A percentile compares a stretch with the other conserved stretches of the same genome.
phyloP scores from a whole-genome alignment of 2,329 filamentous ascomycete species.

The Claviceps arundinis region DNA sequence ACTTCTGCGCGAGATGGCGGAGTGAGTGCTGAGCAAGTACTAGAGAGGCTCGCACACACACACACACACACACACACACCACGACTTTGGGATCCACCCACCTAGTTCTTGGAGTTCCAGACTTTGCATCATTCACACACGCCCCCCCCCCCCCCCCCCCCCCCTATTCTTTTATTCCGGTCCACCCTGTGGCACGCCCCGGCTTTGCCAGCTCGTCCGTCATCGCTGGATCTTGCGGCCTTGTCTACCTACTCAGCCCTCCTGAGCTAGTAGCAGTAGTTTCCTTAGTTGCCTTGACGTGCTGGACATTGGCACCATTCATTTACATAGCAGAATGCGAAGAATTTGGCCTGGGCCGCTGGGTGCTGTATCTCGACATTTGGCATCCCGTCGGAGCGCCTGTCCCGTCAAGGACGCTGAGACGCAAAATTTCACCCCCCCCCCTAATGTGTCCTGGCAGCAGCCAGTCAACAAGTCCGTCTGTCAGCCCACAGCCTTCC shows the following conservation, averaged over 20 bases:
- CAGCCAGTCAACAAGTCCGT: background rate
- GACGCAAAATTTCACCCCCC: background rate
- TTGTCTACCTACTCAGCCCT: conserved; percentile 21
- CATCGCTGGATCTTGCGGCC: conserved; percentile 10
- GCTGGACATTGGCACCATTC: conserved; percentile 1
- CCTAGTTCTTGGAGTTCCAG: background rate
- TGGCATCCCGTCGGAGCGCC: conserved; percentile 16
- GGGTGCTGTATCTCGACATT: conserved; percentile 6
- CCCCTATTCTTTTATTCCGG: background rate
- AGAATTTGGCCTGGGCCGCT: background rate
- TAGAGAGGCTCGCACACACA: background rate
- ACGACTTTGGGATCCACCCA: conserved; percentile 2
- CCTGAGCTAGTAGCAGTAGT: conserved; percentile 20
- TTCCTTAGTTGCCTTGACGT: conserved; percentile 4
- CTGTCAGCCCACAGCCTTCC: background rate
- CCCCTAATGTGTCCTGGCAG: background rate
- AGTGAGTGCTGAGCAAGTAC: background rate
- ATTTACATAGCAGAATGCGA: background rate
- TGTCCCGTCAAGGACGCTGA: conserved; percentile 3
- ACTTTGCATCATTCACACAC: background rate
- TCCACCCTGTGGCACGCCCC: conserved; percentile 4
- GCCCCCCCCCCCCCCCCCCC: background rate
- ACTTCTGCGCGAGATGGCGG: background rate
- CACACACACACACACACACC: conserved; percentile 1
- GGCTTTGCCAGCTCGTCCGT: conserved; percentile 2